A percentile compares a stretch with the other conserved stretches of the same genome.
phyloP scores from a whole-genome alignment of 805 yeast genomes.

The Saccharomycopsis babjevae region DNA sequence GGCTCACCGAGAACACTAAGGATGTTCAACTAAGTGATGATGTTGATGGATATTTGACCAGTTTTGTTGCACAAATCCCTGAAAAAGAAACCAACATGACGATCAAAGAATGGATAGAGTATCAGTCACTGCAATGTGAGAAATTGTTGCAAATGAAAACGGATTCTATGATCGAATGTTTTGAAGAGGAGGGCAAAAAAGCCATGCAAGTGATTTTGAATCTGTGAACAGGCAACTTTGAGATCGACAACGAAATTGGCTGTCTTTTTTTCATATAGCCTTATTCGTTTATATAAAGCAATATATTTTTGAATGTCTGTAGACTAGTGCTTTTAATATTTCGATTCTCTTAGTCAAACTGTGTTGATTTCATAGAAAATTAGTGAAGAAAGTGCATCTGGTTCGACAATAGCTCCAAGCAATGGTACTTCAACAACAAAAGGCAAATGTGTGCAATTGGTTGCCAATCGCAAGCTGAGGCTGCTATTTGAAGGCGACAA shows the following conservation, averaged over 20 bases:
- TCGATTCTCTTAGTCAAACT: no score
- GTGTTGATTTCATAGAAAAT: no score
- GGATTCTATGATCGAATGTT: slow-evolving; percentile 36
- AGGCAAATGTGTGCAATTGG: no score
- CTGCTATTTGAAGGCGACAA: no score
- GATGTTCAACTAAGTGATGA: slow-evolving; percentile 43
- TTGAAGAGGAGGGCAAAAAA: slow-evolving; percentile 37
- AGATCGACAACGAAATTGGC: no score
- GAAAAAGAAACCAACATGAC: slow-evolving; percentile 58
- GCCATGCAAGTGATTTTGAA: slow-evolving; percentile 31
- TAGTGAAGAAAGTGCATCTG: no score
- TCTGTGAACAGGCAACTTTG: not conserved
- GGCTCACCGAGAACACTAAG: slow-evolving; percentile 5
- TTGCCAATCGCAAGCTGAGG: no score
- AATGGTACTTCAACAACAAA: no score
- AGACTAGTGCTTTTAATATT: no score
- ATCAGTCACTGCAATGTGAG: slow-evolving; percentile 46
- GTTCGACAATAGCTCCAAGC: no score
- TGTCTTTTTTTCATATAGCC: not conserved
- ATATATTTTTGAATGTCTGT: no score
- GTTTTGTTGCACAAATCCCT: slow-evolving; percentile 60
- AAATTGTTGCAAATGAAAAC: slow-evolving; percentile 37
- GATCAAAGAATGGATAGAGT: slow-evolving; percentile 57
- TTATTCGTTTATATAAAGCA: not conserved
- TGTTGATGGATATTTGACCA: slow-evolving; percentile 52